These are phyloP conservation scores for Salisapilia sapeloensis DNA, from an alignment of 352 stramenopile species.

Conservation along the genomic window DNA sequence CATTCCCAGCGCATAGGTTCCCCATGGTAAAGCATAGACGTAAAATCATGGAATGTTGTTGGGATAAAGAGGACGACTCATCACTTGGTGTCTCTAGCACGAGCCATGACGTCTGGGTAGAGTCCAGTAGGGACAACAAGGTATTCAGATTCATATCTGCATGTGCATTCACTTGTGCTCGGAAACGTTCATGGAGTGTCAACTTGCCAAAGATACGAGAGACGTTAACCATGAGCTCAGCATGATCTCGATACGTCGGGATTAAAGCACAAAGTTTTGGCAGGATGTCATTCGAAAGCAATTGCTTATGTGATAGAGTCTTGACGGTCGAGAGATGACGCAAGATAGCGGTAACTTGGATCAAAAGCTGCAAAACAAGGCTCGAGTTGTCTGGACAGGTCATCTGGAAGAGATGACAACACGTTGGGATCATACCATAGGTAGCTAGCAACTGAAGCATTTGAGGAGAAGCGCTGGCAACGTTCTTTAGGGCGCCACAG, in stretches of 20 bases:
- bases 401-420: not conserved
- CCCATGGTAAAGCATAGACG: slow-evolving; percentile 71
- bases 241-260: slow-evolving; percentile 20
- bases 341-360: slow-evolving; percentile 46
- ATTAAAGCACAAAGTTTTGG: slow-evolving; percentile 29
- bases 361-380: slow-evolving; percentile 42
- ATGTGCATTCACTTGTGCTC: slow-evolving; percentile 45
- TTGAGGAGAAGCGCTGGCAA: slow-evolving; percentile 32
- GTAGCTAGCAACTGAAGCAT: slow-evolving; percentile 46
- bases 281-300: slow-evolving; percentile 27
- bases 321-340: slow-evolving; percentile 49
- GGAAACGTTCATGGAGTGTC: slow-evolving; percentile 49
- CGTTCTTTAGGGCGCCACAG: slow-evolving; percentile 54
- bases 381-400: slow-evolving; percentile 1
- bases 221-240: slow-evolving; percentile 63
- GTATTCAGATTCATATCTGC: slow-evolving; percentile 13
- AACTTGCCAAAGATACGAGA: slow-evolving; percentile 71
- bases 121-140: slow-evolving; percentile 29
- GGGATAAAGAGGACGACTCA: not conserved
- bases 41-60: slow-evolving; percentile 32
- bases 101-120: slow-evolving; percentile 13
- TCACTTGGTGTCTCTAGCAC: slow-evolving; percentile 6
- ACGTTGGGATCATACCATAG: slow-evolving; percentile 29
- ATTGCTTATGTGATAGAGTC: slow-evolving; percentile 50
- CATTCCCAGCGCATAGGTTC: slow-evolving; percentile 77